Percentiles rank a stretch among this genome's conserved stretches.
Conservation (phyloP, 2,329 filamentous ascomycete species). For the Pyrenochaeta sp. region DNA sequence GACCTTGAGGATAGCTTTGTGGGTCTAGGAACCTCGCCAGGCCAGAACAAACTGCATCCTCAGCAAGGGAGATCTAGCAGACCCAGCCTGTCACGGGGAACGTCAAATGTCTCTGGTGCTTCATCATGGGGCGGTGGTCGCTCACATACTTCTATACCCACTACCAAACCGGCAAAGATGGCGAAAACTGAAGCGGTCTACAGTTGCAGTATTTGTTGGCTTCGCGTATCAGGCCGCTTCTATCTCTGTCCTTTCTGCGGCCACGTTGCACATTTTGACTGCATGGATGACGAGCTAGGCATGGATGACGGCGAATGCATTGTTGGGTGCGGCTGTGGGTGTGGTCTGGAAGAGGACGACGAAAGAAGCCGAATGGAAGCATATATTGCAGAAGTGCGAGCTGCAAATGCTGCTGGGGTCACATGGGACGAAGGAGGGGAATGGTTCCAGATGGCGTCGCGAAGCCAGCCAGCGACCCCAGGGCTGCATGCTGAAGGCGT, state of each 20-base stretch:
- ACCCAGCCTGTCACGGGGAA: constrained; percentile 37
- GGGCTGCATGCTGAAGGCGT: constrained; percentile 20
- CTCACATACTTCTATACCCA: constrained; percentile 12
- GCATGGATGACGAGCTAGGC: constrained; percentile 37
- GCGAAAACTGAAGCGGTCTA: constrained; percentile 32
- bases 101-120: constrained; percentile 35
- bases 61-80: constrained; percentile 17
- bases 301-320: constrained; percentile 41
- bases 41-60: constrained; percentile 25
- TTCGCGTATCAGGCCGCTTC: constrained; percentile 46
- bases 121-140: constrained; percentile 26
- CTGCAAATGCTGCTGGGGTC: constrained; percentile 33
- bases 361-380: constrained; percentile 37
- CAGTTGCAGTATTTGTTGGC: constrained; percentile 51
- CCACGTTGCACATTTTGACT: constrained; percentile 49
- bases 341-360: constrained; percentile 37
- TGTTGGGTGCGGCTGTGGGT: constrained; percentile 41
- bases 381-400: constrained; percentile 38
- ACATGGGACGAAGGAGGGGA: constrained; percentile 38
- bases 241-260: constrained; percentile 47
- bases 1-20: constrained; percentile 28
- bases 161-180: constrained; percentile 17
- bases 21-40: constrained; percentile 25
- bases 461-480: constrained; percentile 29
- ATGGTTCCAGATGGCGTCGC: constrained; percentile 27